A percentile compares a stretch with the other conserved stretches of the same genome.
phyloP scores from a whole-genome alignment of 2,329 filamentous ascomycete genomes.

The Arthrinium phaeospermum region DNA sequence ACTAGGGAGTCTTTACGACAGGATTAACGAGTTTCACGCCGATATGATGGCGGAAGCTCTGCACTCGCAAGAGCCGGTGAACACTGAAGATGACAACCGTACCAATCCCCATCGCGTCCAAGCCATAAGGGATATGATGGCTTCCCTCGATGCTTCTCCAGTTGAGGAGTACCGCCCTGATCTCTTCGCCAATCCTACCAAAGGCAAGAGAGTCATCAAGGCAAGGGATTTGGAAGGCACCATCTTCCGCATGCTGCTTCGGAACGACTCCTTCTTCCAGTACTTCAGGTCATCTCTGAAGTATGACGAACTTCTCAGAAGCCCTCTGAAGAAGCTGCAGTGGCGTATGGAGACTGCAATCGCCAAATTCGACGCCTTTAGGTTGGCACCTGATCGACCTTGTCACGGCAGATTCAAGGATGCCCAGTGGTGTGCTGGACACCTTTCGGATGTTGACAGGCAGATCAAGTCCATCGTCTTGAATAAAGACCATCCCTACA shows the following conservation, averaged over 20 bases:
- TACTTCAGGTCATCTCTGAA: slow-evolving; percentile 54
- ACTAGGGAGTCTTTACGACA: slow-evolving; percentile 54
- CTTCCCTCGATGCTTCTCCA: slow-evolving; percentile 46
- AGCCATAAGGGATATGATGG: slow-evolving; percentile 58
- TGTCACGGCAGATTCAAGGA: slow-evolving; percentile 39
- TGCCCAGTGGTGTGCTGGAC: slow-evolving; percentile 56
- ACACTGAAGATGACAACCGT: slow-evolving; percentile 34
- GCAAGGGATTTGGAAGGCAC: slow-evolving; percentile 56
- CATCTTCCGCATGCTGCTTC: slow-evolving; percentile 58
- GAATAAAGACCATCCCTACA: slow-evolving; percentile 44
- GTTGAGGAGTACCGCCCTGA: slow-evolving; percentile 54
- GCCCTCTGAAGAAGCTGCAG: slow-evolving; percentile 54
- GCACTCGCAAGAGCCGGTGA: slow-evolving; percentile 51
- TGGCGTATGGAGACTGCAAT: slow-evolving; percentile 56
- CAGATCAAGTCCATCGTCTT: slow-evolving; percentile 51
- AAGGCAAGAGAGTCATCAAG: slow-evolving; percentile 44
- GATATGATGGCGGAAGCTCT: slow-evolving; percentile 57
- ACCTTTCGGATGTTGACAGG: slow-evolving; percentile 49
- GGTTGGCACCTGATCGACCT: slow-evolving; percentile 21
- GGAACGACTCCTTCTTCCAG: slow-evolving; percentile 60
- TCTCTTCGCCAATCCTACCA: slow-evolving; percentile 43
- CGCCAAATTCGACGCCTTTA: slow-evolving; percentile 46
- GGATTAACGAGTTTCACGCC: slow-evolving; percentile 57
- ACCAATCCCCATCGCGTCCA: slow-evolving; percentile 47
- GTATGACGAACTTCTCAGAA: slow-evolving; percentile 48